Base-by-base conservation (phyloP, 1,284 basidiomycete species). In the Tilletia caries region DNA sequence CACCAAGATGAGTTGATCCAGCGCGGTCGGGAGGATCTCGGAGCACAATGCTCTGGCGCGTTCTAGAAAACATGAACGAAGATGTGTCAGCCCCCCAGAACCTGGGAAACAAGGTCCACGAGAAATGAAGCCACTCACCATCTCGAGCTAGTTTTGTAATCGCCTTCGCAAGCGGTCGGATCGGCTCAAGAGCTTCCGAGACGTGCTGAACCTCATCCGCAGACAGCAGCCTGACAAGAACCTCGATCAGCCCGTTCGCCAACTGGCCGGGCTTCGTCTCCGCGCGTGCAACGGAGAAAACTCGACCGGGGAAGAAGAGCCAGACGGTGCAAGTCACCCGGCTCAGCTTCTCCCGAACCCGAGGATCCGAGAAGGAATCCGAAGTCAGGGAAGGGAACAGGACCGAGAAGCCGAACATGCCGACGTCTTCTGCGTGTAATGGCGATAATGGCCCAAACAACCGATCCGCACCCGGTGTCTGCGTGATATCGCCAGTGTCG, bases 391-490 rank as follows among this genome's bases (percentile, higher is more conserved):
- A 60, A 1, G 66, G 65, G 6, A 77, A 54, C 5, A 76, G 58
- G 20, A 71, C 68, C 25, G 77, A 72, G 50, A 78, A 78, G 3
- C 75, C 77, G 12, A 67, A 54, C 29, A 78, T 44, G 37, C 74
- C 72, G 5, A 78, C 76, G 44, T 78, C 77, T 54, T 68, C 67
- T 13, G 76, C 75, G 41, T 71, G 69, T 10, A 12, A 3, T 0
- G 70, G 23, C 33, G 73, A 71, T 32, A 78, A 37, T 25, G 60
- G 25, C 10, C 34, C 60, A 18, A 70, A 64, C 6, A 44, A 29
- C 33, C 50, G 65, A 20, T 29, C 58, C 64, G 62, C 3, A 69
- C 68, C 29, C 60, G 68, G 71, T 46, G 73, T 73, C 50, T 78
- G 76, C 1, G 34, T 64, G 6, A 37, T 34, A 71, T 58, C 69